Evolutionary conservation across 768 basidiomycete species (phyloP).

Genomic region (Chlorophyllum brunneum): DNA sequence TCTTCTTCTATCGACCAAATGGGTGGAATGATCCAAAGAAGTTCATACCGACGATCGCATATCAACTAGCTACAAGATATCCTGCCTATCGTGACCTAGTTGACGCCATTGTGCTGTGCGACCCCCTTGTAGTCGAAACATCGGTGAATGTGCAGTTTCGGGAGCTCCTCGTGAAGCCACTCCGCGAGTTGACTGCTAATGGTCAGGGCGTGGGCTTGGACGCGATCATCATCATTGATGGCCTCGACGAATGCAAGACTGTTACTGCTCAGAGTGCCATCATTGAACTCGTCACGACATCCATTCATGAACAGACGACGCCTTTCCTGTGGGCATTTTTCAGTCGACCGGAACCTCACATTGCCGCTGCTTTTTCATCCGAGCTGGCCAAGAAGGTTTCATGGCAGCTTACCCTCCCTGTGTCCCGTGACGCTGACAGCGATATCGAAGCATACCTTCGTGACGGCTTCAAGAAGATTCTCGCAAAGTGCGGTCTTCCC

Average conservation of each 20-base stretch:
- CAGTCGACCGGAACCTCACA: constrained; percentile 22
- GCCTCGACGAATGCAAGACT: no score
- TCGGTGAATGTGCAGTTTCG: neutral
- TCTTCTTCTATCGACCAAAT: no score
- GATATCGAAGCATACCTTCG: neutral
- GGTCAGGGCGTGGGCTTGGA: neutral
- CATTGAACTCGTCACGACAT: no score
- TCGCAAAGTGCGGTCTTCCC: neutral
- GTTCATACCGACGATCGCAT: no score
- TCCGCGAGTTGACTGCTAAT: neutral
- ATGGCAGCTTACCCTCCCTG: constrained; percentile 1
- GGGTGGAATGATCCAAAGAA: no score
- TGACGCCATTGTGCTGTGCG: neutral
- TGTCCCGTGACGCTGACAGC: constrained; percentile 1
- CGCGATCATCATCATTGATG: constrained; percentile 10
- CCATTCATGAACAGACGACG: no score
- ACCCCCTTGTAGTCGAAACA: constrained; percentile 11
- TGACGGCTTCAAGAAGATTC: neutral
- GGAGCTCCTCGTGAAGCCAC: neutral
- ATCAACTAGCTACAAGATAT: constrained; percentile 16
- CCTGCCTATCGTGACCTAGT: constrained; percentile 8
- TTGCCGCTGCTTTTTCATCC: constrained; percentile 17
- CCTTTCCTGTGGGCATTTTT: constrained; percentile 23
- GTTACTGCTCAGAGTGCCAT: no score
- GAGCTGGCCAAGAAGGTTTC: neutral